Evolutionary conservation across 805 yeast species (phyloP).

Genomic region (Scheffersomyces ergatensis): DNA sequence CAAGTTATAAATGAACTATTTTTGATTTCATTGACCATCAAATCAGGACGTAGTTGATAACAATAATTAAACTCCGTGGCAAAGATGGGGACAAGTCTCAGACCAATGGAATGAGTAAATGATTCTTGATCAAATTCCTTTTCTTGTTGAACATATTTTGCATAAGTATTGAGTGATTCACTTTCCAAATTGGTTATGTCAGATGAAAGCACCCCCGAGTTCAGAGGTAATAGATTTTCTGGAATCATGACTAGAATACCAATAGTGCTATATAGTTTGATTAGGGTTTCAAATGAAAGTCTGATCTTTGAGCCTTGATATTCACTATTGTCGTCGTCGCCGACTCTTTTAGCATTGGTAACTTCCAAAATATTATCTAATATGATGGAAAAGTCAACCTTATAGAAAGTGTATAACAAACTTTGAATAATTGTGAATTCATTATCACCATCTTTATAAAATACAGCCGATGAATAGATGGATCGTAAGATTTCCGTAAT

Average conservation of each 20-base stretch:
- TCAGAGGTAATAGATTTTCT: constrained; percentile 14
- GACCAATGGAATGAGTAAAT: not conserved
- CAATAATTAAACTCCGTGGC: constrained; percentile 20
- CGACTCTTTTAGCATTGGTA: constrained; percentile 7
- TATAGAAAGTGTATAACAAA: constrained; percentile 20
- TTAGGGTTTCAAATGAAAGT: constrained; percentile 24
- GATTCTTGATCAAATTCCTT: constrained; percentile 8
- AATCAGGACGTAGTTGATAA: constrained; percentile 17
- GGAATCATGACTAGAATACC: constrained; percentile 25
- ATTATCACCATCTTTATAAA: constrained; percentile 12
- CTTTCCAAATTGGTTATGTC: constrained; percentile 24
- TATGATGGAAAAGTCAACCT: constrained; percentile 17
- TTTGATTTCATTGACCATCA: constrained; percentile 16
- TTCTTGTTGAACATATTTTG: constrained; percentile 5
- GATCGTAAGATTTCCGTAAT: constrained; percentile 22
- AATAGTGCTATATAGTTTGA: constrained; percentile 21
- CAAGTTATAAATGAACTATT: constrained; percentile 30
- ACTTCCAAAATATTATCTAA: constrained; percentile 15
- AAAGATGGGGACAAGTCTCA: constrained; percentile 20
- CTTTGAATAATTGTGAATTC: constrained; percentile 17
- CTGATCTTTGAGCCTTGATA: constrained; percentile 16
- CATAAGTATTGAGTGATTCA: constrained; percentile 20
- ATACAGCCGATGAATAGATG: constrained; percentile 13
- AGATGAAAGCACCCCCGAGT: constrained; percentile 16
- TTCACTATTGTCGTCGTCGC: constrained; percentile 2